Base-by-base conservation (phyloP, 2,329 filamentous ascomycete species). In the Nemania diffusa region DNA sequence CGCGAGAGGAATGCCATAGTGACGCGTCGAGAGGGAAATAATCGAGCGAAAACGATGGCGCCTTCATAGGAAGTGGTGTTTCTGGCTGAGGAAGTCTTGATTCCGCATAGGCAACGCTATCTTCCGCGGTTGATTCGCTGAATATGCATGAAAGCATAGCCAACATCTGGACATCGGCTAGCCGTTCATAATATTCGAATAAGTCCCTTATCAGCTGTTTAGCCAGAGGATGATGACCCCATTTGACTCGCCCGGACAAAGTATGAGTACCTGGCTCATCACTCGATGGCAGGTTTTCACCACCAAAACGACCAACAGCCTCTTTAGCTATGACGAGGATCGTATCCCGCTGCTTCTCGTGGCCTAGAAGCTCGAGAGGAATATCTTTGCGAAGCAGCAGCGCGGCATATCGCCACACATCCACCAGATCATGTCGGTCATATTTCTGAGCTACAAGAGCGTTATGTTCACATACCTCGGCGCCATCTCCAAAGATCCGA, bases 381-480 rank as follows among this genome's bases (percentile, higher is more conserved):
- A 94, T 90, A 51, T 93, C 89, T 72, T 92, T 91, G 71, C 90
- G 89, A 52, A 98, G 82, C 5, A 98, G 84, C 65, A 97, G 83
- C 20, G 88, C 90, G 62, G 93, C 84, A 71, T 97, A 91, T 56
- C 87, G 88, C 96, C 96, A 99, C 6, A 97, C 87, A 72, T 93
- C 88, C 27, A 91, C 90, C 32, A 97, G 80, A 70, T 97, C 92
- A 15, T 84, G 78, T 69, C 88, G 87, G 4, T 91, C 92, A 72
- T 91, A 85, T 69, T 88, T 90, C 71, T 89, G 85, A 8, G 95
- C 94, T 52, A 97, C 89, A 1, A 81, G 81, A 8, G 94, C 92
- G 78, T 99, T 99, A 74, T 97, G 91, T 51, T 87, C 84, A 78
- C 95, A 98, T 3, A 97, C 89, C 42, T 91, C 87, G n/a, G 89